A percentile compares a stretch with the other conserved stretches of the same genome.
These are phyloP conservation scores for Clitopilus passeckerianus DNA, from an alignment of 768 basidiomycete species.

Conservation along the genomic window DNA sequence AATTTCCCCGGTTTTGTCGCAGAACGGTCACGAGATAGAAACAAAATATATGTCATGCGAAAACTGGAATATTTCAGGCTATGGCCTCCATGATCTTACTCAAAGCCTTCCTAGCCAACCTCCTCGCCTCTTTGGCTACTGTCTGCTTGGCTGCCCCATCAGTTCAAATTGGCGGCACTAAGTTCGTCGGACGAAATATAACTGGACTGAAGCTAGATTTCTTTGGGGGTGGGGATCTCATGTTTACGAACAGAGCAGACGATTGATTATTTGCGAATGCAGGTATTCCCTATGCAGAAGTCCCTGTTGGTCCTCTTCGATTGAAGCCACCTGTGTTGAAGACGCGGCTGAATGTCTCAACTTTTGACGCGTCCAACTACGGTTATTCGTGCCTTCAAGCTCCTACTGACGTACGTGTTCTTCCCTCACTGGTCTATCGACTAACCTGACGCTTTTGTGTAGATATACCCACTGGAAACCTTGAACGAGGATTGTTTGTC, in stretches of 20 bases:
- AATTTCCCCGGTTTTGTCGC: no score
- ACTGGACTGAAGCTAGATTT: slow-evolving; percentile 8
- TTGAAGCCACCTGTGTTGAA: slow-evolving; percentile 22
- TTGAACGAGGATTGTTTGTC: slow-evolving; percentile 57
- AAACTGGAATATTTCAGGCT: no score
- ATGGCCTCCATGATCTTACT: no score
- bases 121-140: neutral
- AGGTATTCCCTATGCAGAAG: slow-evolving; percentile 24
- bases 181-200: slow-evolving; percentile 7
- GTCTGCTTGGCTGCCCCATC: slow-evolving; percentile 1
- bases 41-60: no score
- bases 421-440: slow-evolving; percentile 11
- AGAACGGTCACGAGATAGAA: no score
- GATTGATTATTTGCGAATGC: neutral
- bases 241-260: neutral
- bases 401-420: slow-evolving; percentile 5
- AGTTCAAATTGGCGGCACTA: slow-evolving; percentile 7
- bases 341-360: slow-evolving; percentile 8
- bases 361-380: slow-evolving; percentile 23
- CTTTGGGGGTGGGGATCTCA: slow-evolving; percentile 6
- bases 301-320: slow-evolving; percentile 22
- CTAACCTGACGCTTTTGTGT: slow-evolving; percentile 4
- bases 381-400: slow-evolving; percentile 23
- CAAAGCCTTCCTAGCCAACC: neutral
- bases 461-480: slow-evolving; percentile 12